Base-by-base conservation (phyloP, 31 red algal genomes). In the Odonthalia washingtoniensis region DNA sequence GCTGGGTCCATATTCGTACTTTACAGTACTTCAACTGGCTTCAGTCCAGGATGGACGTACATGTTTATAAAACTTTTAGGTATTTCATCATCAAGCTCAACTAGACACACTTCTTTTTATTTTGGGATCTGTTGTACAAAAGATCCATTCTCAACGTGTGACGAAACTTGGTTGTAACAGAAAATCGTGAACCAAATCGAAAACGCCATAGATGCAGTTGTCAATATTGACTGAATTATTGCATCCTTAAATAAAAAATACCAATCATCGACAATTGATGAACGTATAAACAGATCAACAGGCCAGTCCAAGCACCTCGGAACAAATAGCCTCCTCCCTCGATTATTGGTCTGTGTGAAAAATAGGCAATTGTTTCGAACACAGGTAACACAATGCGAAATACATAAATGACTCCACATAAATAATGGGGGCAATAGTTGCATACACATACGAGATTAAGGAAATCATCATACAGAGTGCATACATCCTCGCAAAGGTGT, bases 391-490 rank as follows among this genome's bases (percentile, higher is more conserved):
- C 28, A 89, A 79, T 77, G 70, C 70, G 80, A 72, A 96, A 81
- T 92, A 91, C 21, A 96, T 35, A 9, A 72, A 42, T 31, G 85
- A 88, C 31, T 83, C 74, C 4, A 72, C 65, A 69, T 64, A 78
- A 14, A 96, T 88, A 38, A 96, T 77, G 2, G 94, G 94, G 45
- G 94, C 79, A 49, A 96, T 87, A 6, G 86, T 86, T 30, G 77
- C 78, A 75, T 96, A 96, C 41, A 96, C 90, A 49, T 83, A 83
- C 32, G 77, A 80, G 61, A 96, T 89, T 26, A 90, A 75, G 0
- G 86, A 83, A 21, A 92, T 65, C 66, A 96, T 87, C 14, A 78
- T 85, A 65, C 78, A 87, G 36, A 86, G 28, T 2, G 89, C 88
- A 60, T 96, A 96, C 45, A 92, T 72, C 67, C 80, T 86, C 12